A percentile compares a stretch with the other conserved stretches of the same genome.
These are phyloP conservation scores for Sequoiadendron giganteum DNA, from an alignment of 75 land plant genomes.

Conservation along the genomic window DNA sequence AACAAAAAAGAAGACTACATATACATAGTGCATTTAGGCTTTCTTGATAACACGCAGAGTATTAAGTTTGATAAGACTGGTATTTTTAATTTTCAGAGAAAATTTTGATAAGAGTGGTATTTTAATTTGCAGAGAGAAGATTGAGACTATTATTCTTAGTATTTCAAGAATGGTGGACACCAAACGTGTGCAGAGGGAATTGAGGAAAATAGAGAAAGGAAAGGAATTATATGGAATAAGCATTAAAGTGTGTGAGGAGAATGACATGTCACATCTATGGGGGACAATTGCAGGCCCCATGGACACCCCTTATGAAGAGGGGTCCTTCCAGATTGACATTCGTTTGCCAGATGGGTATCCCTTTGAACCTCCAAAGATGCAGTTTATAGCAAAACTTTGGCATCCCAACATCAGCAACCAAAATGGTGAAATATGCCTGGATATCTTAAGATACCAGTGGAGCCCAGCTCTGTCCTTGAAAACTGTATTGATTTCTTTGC, in stretches of 20 bases:
- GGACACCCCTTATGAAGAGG: no score
- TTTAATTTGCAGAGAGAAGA: no score
- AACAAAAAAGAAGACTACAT: no score
- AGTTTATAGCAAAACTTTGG: constrained; percentile 19
- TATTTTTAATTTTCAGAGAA: no score
- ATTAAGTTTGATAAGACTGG: no score
- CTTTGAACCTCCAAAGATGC: no score
- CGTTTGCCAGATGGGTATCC: no score
- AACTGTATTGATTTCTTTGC: constrained; percentile 85
- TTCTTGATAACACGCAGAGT: no score
- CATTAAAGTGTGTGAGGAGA: background rate
- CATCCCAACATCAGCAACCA: constrained; percentile 98
- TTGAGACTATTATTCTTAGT: no score
- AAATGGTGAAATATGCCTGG: constrained; percentile 93
- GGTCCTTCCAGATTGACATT: no score
- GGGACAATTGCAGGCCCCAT: background rate
- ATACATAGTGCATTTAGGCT: no score
- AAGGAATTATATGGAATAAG: background rate
- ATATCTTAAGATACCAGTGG: constrained; percentile 92
- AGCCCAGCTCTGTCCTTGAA: constrained; percentile 89
- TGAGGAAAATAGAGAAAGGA: background rate
- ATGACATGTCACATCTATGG: background rate
- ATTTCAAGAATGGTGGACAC: background rate
- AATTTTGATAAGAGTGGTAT: no score
- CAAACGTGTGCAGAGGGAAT: background rate